A percentile compares a stretch with the other conserved stretches of the same genome.
phyloP scores from a whole-genome alignment of 495 filamentous ascomycete species.

The Tuber umbilicatum region DNA sequence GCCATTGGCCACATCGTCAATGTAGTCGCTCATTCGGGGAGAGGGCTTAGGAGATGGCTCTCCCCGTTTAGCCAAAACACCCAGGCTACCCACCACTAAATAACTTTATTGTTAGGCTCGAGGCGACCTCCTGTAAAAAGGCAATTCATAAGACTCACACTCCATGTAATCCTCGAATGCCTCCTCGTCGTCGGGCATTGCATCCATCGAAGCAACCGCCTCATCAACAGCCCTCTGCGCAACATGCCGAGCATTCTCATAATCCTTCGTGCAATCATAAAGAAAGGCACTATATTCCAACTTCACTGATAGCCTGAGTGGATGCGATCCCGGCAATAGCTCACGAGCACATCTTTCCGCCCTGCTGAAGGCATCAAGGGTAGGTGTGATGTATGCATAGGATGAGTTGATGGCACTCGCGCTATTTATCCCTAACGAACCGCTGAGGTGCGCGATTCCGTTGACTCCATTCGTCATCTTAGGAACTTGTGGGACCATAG shows the following conservation, averaged over 20 bases:
- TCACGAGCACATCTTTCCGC: conserved; percentile 66
- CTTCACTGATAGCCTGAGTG: conserved; percentile 81
- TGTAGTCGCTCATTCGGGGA: conserved; percentile 15
- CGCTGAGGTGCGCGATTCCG: conserved; percentile 5
- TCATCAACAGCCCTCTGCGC: conserved; percentile 80
- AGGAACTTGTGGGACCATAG: conserved; percentile 46
- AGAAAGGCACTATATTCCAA: conserved; percentile 92
- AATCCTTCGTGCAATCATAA: conserved; percentile 86
- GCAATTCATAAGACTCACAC: conserved; percentile 17
- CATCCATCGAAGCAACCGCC: conserved; percentile 82
- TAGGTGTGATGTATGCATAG: conserved; percentile 63
- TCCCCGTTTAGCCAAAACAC: conserved; percentile 46
- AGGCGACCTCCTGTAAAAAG: not conserved
- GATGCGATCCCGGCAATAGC: conserved; percentile 77
- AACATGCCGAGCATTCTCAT: conserved; percentile 61
- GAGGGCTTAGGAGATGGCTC: conserved; percentile 34
- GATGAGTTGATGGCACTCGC: conserved; percentile 48
- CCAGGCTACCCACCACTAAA: conserved; percentile 46
- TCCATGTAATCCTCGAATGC: conserved; percentile 51
- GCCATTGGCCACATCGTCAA: conserved; percentile 13
- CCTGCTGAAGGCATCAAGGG: conserved; percentile 72
- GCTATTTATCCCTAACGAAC: conserved; percentile 15
- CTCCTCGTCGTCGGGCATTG: conserved; percentile 70
- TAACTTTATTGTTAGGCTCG: not conserved
- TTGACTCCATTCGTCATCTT: conserved; percentile 44